Base-by-base conservation (phyloP, 352 stramenopile genomes). In the Aphanomyces stellatus region DNA sequence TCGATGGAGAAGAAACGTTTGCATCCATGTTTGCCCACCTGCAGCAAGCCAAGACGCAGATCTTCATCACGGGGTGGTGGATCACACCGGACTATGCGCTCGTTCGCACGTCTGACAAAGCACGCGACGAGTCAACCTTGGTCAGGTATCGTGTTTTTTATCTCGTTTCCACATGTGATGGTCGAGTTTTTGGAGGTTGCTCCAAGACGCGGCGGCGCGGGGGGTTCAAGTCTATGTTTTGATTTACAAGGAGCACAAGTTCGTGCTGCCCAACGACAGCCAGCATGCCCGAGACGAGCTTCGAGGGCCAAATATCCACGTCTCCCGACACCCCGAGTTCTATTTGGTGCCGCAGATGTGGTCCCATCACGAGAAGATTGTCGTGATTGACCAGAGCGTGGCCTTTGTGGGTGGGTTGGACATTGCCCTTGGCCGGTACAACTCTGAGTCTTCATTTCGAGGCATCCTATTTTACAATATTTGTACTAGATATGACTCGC, bases 11-110 rank as follows among this genome's bases (percentile, higher is more conserved):
- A 57, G 68, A 71, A 22, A 68, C 68, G n/a, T 72, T 65, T 60
- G 57, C 40, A 15, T 51, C 70, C 22, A 68, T 85, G 34, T 31
- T 64, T 13, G 35, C 25, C n/a, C 71, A 72, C 33, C 31, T 83
- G 30, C 34, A 55, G 15, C 17, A 17, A 6, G 76, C 76, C 13
- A 65, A 53, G 31, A 56, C 34, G 13, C 49, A 84, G 37, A 75
- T 83, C 22, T 85, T 84, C 27, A 76, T 83, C n/a, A 62, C 74
- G 6, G 76, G 65, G 11, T 83, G 76, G 76, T 81, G 77, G 70
- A 66, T 81, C 49, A 66, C 53, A 6, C 72, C 74, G 10, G 46
- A 73, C 22, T 49, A 78, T 24, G 22, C 60, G 6, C 55, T 83
- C 11, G 48, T 65, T 10, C 74, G 76, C 11, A 57, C 49, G 11